Evolutionary conservation across 768 basidiomycete genomes (phyloP).

Genomic region (Suillus luteus): DNA sequence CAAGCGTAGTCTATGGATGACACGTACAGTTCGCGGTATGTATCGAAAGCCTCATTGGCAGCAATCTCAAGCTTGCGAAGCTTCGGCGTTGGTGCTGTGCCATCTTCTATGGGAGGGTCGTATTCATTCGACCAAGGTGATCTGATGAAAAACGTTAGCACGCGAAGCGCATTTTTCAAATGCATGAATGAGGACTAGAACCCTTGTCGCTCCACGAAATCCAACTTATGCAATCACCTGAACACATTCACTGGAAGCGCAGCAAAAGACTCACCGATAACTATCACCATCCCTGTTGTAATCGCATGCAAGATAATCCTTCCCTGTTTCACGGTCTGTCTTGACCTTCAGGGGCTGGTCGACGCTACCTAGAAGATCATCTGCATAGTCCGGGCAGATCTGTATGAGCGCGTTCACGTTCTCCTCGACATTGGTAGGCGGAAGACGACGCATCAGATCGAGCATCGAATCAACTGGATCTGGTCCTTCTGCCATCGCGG

Average conservation of each 20-base stretch:
- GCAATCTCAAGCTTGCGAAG: constrained; percentile 90
- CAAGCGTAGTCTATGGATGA: constrained; percentile 4
- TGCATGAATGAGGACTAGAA: not conserved
- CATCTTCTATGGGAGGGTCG: constrained; percentile 86
- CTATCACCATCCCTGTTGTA: constrained; percentile 93
- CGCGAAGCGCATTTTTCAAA: not conserved
- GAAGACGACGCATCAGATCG: constrained; percentile 94
- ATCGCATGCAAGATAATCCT: constrained; percentile 91
- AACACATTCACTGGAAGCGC: not conserved
- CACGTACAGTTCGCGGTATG: constrained; percentile 89
- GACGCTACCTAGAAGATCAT: constrained; percentile 92
- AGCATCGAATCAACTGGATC: constrained; percentile 91
- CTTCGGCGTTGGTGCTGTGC: constrained; percentile 80
- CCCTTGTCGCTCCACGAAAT: not conserved
- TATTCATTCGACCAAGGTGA: constrained; percentile 99
- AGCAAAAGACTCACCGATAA: constrained; percentile 61
- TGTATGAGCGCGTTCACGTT: constrained; percentile 81
- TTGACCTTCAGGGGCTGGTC: constrained; percentile 89
- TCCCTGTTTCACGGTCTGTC: constrained; percentile 77
- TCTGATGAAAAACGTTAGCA: constrained; percentile 43
- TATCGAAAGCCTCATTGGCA: constrained; percentile 96
- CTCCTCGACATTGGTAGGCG: constrained; percentile 84
- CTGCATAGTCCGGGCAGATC: constrained; percentile 90
- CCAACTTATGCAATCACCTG: not conserved
- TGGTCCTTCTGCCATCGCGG: constrained; percentile 45